These are phyloP conservation scores for Solanum aculeatissimum DNA, from an alignment of 305 asterid species.

Conservation along the genomic window DNA sequence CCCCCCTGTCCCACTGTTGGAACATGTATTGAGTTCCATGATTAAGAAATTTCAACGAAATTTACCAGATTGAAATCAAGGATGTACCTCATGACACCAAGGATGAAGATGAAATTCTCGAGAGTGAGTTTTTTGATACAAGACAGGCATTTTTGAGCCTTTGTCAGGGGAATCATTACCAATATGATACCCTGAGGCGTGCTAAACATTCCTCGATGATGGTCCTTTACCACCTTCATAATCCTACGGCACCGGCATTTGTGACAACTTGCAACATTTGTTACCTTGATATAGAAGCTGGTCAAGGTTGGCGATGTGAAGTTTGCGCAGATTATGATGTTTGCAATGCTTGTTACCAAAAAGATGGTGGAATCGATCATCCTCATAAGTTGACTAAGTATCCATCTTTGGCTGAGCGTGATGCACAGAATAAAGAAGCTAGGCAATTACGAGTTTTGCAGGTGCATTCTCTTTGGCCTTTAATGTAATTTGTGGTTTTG, in stretches of 20 bases:
- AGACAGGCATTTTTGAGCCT: conserved; percentile 95
- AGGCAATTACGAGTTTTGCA: conserved; percentile 73
- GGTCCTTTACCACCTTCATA: conserved; percentile 97
- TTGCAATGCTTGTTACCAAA: conserved; percentile 80
- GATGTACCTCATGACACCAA: conserved; percentile 68
- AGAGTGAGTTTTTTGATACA: conserved; percentile 97
- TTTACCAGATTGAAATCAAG: conserved; percentile 51
- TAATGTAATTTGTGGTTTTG: background rate
- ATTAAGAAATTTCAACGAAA: background rate
- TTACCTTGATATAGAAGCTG: conserved; percentile 77
- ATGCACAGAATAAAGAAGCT: conserved; percentile 95
- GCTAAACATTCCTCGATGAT: conserved; percentile 99
- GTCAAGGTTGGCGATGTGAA: conserved; percentile 99
- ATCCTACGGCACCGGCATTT: conserved; percentile 95
- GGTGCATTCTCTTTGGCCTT: conserved; percentile 27
- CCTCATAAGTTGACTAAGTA: conserved; percentile 79
- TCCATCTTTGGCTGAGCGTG: conserved; percentile 60
- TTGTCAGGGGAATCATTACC: conserved; percentile 96
- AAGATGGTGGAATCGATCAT: conserved; percentile 71
- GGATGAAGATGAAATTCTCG: conserved; percentile 78
- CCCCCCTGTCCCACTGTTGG: background rate
- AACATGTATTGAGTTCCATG: background rate
- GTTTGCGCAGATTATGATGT: conserved; percentile 88
- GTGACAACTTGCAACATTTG: conserved; percentile 61
- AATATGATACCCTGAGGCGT: conserved; percentile 89